Base-by-base conservation (phyloP, 371 early-diverging fungal species). In the Choanephora cucurbitarum region DNA sequence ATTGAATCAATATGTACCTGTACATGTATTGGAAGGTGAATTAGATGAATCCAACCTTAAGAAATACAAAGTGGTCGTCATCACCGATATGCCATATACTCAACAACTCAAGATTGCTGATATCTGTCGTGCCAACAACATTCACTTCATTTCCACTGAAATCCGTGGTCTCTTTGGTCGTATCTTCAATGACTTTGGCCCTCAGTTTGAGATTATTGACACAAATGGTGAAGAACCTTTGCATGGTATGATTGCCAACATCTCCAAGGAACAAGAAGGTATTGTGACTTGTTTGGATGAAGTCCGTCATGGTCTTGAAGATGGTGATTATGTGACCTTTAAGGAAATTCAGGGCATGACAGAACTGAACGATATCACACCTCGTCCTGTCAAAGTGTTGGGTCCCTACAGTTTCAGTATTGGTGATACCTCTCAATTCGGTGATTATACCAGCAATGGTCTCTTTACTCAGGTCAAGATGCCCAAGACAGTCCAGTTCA, bases 1-100 rank as follows among this genome's bases (percentile, higher is more conserved):
- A 76, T 81, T 99, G 52, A 99, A 99, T 77, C 87, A 87, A 65
- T 99, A 99, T 73, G 99, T 99, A 6, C 95, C 96, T 19, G 95
- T 97, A 13, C 72, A 84, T 46, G 89, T 94, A 14, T 68, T 93
- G 41, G 84, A 91, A 45, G 90, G 85, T 18, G 89, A 91, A 51
- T 80, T 95, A 46, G 88, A 85, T 6, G 82, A 83, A 49, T 86
- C 84, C 17, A 81, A 79, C 21, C 62, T 98, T 49, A 73, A 78
- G 18, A 75, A 80, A 28, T 98, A 85, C 83, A 94, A 91, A 81
- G 90, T 87, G 23, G 92, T 98, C 23, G 98, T 99, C 0, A 72
- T 85, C 42, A 94, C 96, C n/a, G 91, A 94, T 46, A 66, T 83
- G 24, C 69, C 94, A 13, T 71, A 93, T 46, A 71, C 81, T 51